Base-by-base conservation (phyloP, 257 asterid genomes). In the Solanum tarijense region DNA sequence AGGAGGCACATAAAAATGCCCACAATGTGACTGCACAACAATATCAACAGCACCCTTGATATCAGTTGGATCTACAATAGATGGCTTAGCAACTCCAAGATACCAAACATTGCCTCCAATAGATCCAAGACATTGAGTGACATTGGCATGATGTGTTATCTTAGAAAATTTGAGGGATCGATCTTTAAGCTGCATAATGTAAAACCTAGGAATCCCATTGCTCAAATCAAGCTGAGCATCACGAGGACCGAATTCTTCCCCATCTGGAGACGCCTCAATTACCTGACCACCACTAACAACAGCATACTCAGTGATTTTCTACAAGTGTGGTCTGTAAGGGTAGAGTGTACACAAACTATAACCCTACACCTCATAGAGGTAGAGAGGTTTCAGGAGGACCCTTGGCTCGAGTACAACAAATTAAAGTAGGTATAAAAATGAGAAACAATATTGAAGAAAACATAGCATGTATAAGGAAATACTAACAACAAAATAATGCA, bases 51-150 rank as follows among this genome's bases (percentile, higher is more conserved):
- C 66, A 4, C 86, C 91, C 83, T 90, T 85, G 7, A 32, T 87
- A 58, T 90, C 91, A 58, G 25, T 73, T 11, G 72, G 72, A 65
- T 65, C 96, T 7, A 93, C 90, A 43, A 95, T 88, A 41, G 99
- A 94, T 74, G 99, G 93, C 88, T 93, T 94, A n/a, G 96, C 94
- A 55, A 96, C 98, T 88, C 98, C 99, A 87, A 97, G 96, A 89
- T 96, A 97, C 99, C 99, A 97, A n/a, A 87, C 94, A 72, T 90
- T 93, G 85, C 94, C 96, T 35, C 98, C 96, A 23, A 96, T 91
- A 14, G 99, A 93, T 83, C 99, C 99, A 18, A 97, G 92, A 90
- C 99, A 97, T 78, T 97, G 99, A 7, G 99, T 96, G 62, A 95
- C 98, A 55, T 90, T 91, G 27, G 99, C 98, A 35, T 97, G 99